Evolutionary conservation across 371 early-diverging fungal genomes (phyloP).

Genomic region (Mortierella sp.): DNA sequence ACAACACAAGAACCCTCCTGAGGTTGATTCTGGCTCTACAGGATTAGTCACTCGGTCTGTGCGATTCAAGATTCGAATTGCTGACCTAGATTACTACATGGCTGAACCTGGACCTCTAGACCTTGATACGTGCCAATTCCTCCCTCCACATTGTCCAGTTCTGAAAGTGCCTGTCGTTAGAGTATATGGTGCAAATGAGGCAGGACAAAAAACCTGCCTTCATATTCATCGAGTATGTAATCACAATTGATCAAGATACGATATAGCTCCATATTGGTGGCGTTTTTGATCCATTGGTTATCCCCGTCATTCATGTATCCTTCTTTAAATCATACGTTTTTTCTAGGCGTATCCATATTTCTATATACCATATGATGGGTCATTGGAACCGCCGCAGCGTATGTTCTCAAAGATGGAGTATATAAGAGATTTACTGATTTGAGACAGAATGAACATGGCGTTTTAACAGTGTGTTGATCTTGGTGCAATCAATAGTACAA

Average conservation of each 20-base stretch:
- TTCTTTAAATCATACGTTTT: neutral
- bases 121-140: slow-evolving; percentile 58
- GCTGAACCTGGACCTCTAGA: slow-evolving; percentile 69
- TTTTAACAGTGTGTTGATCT: neutral
- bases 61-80: slow-evolving; percentile 66
- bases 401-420: too few species aligned
- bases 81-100: slow-evolving; percentile 74
- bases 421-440: neutral
- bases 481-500: slow-evolving; percentile 13
- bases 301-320: neutral
- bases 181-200: slow-evolving; percentile 82
- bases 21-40: neutral
- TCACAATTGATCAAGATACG: neutral
- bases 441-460: neutral
- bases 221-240: slow-evolving; percentile 79
- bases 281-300: neutral
- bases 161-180: slow-evolving; percentile 81
- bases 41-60: slow-evolving; percentile 8
- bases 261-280: slow-evolving; percentile 12
- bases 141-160: slow-evolving; percentile 42
- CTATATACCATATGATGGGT: slow-evolving; percentile 70
- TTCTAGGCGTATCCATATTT: slow-evolving; percentile 83
- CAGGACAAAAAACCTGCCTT: slow-evolving; percentile 81
- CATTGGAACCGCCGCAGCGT: slow-evolving; percentile 48
- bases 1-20: neutral